These are phyloP conservation scores for Hawksworthiomyces lignivorus DNA, from an alignment of 2,329 filamentous ascomycete species.

Conservation along the genomic window DNA sequence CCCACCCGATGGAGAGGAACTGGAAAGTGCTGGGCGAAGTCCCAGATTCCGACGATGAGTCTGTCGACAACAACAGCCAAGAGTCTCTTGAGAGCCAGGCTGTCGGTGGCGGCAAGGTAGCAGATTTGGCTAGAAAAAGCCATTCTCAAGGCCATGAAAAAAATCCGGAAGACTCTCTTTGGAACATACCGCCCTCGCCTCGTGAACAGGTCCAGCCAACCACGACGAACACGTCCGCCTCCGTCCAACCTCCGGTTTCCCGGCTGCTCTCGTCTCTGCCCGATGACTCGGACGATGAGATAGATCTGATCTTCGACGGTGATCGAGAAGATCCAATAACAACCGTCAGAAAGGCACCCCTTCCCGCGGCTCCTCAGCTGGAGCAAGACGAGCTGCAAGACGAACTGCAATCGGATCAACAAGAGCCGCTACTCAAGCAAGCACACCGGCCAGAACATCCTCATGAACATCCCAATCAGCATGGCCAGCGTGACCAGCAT, in stretches of 20 bases:
- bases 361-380: too few species aligned
- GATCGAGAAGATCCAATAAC: too few species aligned
- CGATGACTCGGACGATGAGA: constrained; percentile 11
- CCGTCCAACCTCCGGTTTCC: background rate
- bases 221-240: background rate
- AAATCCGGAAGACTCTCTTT: too few species aligned
- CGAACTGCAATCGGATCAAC: background rate
- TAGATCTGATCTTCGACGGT: too few species aligned
- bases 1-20: constrained; percentile 27
- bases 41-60: constrained; percentile 37
- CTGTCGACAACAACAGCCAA: constrained; percentile 29
- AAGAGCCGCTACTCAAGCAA: too few species aligned
- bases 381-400: background rate
- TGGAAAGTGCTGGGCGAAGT: constrained; percentile 38
- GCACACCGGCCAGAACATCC: too few species aligned
- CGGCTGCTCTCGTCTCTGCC: background rate
- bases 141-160: too few species aligned
- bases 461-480: background rate
- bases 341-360: too few species aligned
- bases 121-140: too few species aligned
- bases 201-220: too few species aligned
- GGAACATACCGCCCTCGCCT: too few species aligned
- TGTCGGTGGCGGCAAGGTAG: too few species aligned
- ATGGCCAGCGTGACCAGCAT: background rate
- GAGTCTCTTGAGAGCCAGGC: constrained; percentile 3